Percentiles rank a stretch among this genome's conserved stretches.
Evolutionary conservation across 106 monocot genomes (phyloP).

Genomic region (Posidonia australis): DNA sequence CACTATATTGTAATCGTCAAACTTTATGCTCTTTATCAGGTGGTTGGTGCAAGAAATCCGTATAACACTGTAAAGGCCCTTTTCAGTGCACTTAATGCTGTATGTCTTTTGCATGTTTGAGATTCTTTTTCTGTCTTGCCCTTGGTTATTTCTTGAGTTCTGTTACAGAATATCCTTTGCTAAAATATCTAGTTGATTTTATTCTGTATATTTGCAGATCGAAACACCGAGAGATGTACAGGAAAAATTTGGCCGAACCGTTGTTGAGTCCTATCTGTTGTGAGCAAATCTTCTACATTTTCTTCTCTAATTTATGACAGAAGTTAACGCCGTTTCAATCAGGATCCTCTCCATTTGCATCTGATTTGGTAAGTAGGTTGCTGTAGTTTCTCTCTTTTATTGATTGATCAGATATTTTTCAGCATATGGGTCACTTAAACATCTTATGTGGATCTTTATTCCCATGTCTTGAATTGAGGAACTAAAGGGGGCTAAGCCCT

Average conservation of each 20-base stretch:
- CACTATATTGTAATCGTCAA: not conserved
- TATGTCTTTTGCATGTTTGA: constrained; percentile 5
- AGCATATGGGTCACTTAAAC: no score
- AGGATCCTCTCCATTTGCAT: not conserved
- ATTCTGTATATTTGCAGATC: constrained; percentile 45
- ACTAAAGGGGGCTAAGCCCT: no score
- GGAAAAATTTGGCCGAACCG: constrained; percentile 91
- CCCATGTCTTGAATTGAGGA: no score
- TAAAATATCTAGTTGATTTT: not conserved
- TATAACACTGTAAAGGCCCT: constrained; percentile 16
- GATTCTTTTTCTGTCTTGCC: not conserved
- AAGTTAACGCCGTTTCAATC: not conserved
- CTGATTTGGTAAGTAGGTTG: not conserved
- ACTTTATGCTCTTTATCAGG: constrained; percentile 22
- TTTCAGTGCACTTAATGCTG: constrained; percentile 17
- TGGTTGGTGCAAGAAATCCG: constrained; percentile 20
- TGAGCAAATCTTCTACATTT: constrained; percentile 11
- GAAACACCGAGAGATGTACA: constrained; percentile 93
- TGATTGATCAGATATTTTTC: no score
- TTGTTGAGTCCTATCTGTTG: constrained; percentile 86
- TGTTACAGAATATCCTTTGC: not conserved
- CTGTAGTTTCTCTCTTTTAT: no score
- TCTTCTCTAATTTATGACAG: not conserved
- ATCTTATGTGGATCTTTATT: no score
- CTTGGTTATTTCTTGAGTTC: not conserved